These are phyloP conservation scores for Heimioporus punctisporus DNA, from an alignment of 1,284 basidiomycete genomes.

Conservation along the genomic window DNA sequence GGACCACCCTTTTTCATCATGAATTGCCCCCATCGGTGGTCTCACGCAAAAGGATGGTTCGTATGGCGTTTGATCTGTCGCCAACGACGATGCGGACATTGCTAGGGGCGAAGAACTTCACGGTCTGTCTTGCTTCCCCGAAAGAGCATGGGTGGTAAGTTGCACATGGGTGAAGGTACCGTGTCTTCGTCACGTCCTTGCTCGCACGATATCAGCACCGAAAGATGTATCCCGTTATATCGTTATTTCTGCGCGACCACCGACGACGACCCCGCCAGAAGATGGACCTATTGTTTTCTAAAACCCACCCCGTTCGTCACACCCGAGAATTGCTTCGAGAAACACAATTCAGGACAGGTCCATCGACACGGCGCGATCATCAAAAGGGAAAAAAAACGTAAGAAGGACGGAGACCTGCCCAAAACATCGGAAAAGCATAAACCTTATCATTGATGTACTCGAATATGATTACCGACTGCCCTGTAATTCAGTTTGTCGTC, in stretches of 20 bases:
- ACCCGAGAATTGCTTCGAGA: conserved; percentile 61
- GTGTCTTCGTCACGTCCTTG: not conserved
- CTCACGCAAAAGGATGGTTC: conserved; percentile 52
- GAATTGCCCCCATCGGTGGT: conserved; percentile 42
- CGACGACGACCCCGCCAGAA: conserved; percentile 37
- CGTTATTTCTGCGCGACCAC: conserved; percentile 53
- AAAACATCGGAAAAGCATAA: conserved; percentile 48
- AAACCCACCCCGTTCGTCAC: conserved; percentile 57
- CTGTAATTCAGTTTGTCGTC: too few relatives aligned
- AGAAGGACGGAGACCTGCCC: conserved; percentile 37
- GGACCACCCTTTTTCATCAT: conserved; percentile 42
- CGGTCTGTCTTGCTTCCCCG: conserved; percentile 62
- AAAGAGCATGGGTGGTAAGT: conserved; percentile 55
- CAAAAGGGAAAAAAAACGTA: conserved; percentile 48
- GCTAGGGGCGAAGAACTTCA: conserved; percentile 66
- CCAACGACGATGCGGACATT: conserved; percentile 39
- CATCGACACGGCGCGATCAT: not conserved
- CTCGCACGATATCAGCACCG: conserved; percentile 44
- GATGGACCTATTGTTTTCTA: conserved; percentile 34
- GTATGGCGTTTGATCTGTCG: conserved; percentile 69
- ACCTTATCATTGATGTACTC: not conserved
- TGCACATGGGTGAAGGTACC: conserved; percentile 53
- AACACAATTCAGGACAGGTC: conserved; percentile 48
- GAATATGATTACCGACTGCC: too few relatives aligned
- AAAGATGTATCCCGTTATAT: conserved; percentile 59